Conservation (phyloP, 192 early-diverging fungal genomes). For the Backusella tuberculispora region DNA sequence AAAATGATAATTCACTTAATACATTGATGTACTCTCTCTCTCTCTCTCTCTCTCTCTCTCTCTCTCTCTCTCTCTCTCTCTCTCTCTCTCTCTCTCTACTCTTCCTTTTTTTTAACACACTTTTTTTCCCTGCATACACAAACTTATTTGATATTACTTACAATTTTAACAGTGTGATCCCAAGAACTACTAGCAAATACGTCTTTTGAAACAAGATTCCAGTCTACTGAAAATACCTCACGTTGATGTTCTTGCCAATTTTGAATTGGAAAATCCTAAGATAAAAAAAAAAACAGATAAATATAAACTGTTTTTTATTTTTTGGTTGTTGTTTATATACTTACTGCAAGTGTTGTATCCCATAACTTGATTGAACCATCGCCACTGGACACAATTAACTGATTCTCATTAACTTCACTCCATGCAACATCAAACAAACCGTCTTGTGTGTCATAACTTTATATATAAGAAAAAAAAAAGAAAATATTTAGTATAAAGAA, state of each 20-base stretch:
- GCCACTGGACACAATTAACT: slow-evolving; percentile 87
- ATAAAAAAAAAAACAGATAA: background rate
- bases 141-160: slow-evolving; percentile 41
- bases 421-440: slow-evolving; percentile 94
- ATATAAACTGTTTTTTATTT: background rate
- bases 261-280: slow-evolving; percentile 82
- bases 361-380: slow-evolving; percentile 96
- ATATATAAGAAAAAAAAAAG: slow-evolving; percentile 4
- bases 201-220: slow-evolving; percentile 92
- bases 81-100: background rate
- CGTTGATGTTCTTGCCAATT: slow-evolving; percentile 93
- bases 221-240: slow-evolving; percentile 93
- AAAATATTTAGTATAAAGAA: background rate
- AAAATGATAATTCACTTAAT: background rate
- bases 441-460: slow-evolving; percentile 95
- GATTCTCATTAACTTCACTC: slow-evolving; percentile 96
- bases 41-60: background rate
- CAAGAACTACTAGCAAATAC: slow-evolving; percentile 91
- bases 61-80: background rate
- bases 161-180: slow-evolving; percentile 94
- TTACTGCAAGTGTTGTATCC: slow-evolving; percentile 83
- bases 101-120: no score
- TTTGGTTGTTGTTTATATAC: slow-evolving; percentile 24
- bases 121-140: background rate
- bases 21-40: background rate